A percentile compares a stretch with the other conserved stretches of the same genome.
Conservation (phyloP, 164 flowering plant species). For the Vitis rupestris region DNA sequence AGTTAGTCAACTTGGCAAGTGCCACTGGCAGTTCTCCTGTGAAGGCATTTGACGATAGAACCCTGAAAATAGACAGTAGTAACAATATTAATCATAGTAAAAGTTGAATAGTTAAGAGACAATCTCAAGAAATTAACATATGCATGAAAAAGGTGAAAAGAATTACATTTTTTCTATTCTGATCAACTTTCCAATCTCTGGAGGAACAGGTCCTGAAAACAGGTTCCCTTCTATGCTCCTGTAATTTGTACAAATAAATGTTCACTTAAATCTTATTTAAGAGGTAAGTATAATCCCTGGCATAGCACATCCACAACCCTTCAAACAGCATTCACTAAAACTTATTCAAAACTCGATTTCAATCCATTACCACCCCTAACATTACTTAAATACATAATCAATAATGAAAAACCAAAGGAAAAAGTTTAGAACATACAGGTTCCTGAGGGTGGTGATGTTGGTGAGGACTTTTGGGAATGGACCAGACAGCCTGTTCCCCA, state of each 20-base stretch:
- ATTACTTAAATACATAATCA: background rate
- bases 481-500: conserved; percentile 78
- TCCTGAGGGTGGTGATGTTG: conserved; percentile 55
- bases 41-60: conserved; percentile 64
- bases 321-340: no score
- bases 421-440: conserved; percentile 52
- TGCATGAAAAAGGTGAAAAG: background rate
- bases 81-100: background rate
- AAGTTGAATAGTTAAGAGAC: no score
- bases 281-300: no score
- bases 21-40: conserved; percentile 59
- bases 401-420: background rate
- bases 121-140: background rate
- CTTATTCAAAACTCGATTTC: no score
- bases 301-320: no score
- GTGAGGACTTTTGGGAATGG: conserved; percentile 67
- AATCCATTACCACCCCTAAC: no score
- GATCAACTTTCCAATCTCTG: conserved; percentile 51
- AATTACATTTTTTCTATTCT: conserved; percentile 53
- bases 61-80: conserved; percentile 29
- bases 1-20: conserved; percentile 47
- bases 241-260: background rate
- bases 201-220: conserved; percentile 56
- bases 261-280: background rate
- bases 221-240: conserved; percentile 61